phyloP scores from a whole-genome alignment of 306 rosid genomes.

The Casuarina glauca region DNA sequence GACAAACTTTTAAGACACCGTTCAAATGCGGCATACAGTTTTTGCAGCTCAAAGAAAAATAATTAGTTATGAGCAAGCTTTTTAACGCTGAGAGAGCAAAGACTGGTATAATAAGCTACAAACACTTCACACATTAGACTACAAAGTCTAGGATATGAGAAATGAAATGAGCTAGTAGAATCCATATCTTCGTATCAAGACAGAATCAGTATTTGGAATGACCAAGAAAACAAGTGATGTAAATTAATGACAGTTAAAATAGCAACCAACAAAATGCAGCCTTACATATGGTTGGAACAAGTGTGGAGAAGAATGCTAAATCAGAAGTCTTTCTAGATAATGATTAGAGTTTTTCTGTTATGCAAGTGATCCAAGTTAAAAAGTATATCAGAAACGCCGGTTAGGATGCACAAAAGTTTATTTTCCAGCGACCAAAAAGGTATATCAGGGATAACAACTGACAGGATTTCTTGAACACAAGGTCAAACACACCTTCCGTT shows the following conservation, averaged over 20 bases:
- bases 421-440: neutral
- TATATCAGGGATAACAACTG: neutral
- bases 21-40: neutral
- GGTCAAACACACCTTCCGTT: conserved; percentile 70
- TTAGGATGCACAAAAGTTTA: neutral
- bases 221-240: neutral
- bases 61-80: neutral
- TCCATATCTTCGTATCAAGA: neutral
- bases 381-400: neutral
- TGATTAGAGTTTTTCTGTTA: neutral
- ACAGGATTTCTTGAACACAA: neutral
- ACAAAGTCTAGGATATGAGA: neutral
- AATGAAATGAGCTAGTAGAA: neutral
- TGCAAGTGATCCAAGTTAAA: neutral
- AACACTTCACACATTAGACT: neutral
- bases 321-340: conserved; percentile 1
- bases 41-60: neutral
- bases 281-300: neutral
- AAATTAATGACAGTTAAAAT: neutral
- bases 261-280: conserved; percentile 2
- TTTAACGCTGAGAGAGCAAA: neutral
- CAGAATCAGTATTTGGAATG: neutral
- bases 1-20: neutral
- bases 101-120: neutral
- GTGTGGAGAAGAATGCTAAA: neutral